These are phyloP conservation scores for Mucor mucedo DNA, from an alignment of 371 early-diverging fungal species.

Conservation along the genomic window DNA sequence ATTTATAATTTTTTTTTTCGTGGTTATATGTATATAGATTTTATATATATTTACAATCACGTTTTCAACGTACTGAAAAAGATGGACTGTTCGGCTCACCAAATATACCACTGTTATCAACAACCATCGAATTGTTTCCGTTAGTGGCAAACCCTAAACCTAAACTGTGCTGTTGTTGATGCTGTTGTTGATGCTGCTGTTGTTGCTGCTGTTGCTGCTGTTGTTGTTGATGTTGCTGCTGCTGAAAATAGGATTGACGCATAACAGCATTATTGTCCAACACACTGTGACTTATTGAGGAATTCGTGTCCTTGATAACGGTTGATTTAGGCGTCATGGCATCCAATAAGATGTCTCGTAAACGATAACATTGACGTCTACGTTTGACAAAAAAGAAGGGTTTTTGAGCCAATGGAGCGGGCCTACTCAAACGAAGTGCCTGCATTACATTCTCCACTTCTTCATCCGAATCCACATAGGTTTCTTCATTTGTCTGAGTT, in stretches of 20 bases:
- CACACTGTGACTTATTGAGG: conserved; percentile 1
- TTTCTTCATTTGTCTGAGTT: conserved; percentile 30
- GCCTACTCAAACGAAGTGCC: conserved; percentile 53
- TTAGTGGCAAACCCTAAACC: conserved; percentile 61
- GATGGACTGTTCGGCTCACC: conserved; percentile 80
- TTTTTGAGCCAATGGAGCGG: conserved; percentile 64
- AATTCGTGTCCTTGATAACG: conserved; percentile 2
- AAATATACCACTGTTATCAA: conserved; percentile 70
- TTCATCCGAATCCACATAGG: conserved; percentile 65
- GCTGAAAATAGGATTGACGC: conserved; percentile 16
- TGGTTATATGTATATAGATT: not conserved
- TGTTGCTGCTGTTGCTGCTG: conserved; percentile 13
- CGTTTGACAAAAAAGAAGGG: conserved; percentile 61
- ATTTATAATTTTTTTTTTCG: not conserved
- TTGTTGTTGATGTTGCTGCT: conserved; percentile 13
- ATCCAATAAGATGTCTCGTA: conserved; percentile 72
- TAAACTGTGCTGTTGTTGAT: not conserved
- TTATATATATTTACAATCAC: conserved; percentile 6
- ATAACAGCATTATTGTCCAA: conserved; percentile 6
- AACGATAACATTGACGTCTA: conserved; percentile 65
- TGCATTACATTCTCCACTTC: conserved; percentile 69
- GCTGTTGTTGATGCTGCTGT: conserved; percentile 8
- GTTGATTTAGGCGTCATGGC: conserved; percentile 63
- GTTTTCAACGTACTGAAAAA: conserved; percentile 21
- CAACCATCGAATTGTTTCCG: conserved; percentile 82